Evolutionary conservation across 768 basidiomycete genomes (phyloP).

Genomic region (Agaricus subrufescens): DNA sequence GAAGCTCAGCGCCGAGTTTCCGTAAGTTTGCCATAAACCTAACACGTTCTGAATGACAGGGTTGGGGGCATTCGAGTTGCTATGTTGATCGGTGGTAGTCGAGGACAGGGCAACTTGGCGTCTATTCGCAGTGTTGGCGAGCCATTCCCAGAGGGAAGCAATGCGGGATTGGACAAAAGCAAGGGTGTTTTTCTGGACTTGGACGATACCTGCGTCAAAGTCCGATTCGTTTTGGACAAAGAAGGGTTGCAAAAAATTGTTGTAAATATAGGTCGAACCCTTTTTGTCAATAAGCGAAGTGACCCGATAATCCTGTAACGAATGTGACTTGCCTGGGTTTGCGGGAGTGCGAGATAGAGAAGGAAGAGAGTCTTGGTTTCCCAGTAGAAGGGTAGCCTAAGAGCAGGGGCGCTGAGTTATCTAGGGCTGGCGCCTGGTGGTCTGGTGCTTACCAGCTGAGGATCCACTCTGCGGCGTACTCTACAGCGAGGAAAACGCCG

Average conservation of each 20-base stretch:
- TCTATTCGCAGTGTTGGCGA: slow-evolving; percentile 41
- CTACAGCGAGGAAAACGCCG: slow-evolving; percentile 54
- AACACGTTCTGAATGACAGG: slow-evolving; percentile 5
- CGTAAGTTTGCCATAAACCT: slow-evolving; percentile 37
- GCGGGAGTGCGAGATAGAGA: slow-evolving; percentile 64
- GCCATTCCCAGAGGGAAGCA: slow-evolving; percentile 40
- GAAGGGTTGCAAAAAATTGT: slow-evolving; percentile 57
- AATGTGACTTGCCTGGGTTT: slow-evolving; percentile 50
- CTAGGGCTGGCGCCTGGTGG: slow-evolving; percentile 7
- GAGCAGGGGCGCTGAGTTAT: slow-evolving; percentile 7
- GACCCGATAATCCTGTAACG: neutral
- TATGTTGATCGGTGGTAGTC: neutral
- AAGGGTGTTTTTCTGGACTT: slow-evolving; percentile 49
- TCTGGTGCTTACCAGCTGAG: slow-evolving; percentile 52
- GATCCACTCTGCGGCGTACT: slow-evolving; percentile 59
- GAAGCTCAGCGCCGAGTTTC: slow-evolving; percentile 28
- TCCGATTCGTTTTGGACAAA: slow-evolving; percentile 52
- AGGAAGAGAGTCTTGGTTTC: slow-evolving; percentile 66
- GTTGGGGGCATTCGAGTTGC: neutral
- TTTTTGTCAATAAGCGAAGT: slow-evolving; percentile 20
- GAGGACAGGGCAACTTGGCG: slow-evolving; percentile 15
- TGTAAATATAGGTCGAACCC: slow-evolving; percentile 68
- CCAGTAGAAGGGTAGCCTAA: slow-evolving; percentile 76
- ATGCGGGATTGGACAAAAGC: slow-evolving; percentile 53
- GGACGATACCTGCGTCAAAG: slow-evolving; percentile 53